These are phyloP conservation scores for Agaricus sinodeliciosus DNA, from an alignment of 768 basidiomycete species.

Conservation along the genomic window DNA sequence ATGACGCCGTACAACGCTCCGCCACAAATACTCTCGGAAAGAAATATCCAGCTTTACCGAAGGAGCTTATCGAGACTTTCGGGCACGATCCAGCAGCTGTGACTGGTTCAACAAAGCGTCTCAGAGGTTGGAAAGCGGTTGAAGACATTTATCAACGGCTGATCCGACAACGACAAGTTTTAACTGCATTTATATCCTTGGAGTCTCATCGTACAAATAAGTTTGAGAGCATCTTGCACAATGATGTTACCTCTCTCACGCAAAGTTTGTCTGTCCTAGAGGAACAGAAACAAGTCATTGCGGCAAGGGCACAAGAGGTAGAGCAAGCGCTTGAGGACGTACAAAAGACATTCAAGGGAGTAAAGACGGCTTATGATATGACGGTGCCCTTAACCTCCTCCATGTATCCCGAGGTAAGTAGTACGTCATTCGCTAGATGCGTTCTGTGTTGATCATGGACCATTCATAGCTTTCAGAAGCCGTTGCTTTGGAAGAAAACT, in stretches of 20 bases:
- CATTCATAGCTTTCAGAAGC: constrained; percentile 56
- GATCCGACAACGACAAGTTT: constrained; percentile 49
- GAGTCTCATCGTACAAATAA: constrained; percentile 16
- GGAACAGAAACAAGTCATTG: constrained; percentile 36
- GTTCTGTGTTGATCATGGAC: not conserved
- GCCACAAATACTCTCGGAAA: constrained; percentile 43
- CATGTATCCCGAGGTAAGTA: constrained; percentile 66
- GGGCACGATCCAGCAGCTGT: constrained; percentile 76
- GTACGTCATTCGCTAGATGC: not conserved
- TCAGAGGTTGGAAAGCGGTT: constrained; percentile 63
- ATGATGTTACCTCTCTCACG: constrained; percentile 45
- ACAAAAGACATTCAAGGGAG: constrained; percentile 44
- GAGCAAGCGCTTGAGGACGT: constrained; percentile 43
- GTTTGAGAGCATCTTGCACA: constrained; percentile 41
- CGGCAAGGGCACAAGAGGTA: constrained; percentile 41
- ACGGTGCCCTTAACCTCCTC: constrained; percentile 64
- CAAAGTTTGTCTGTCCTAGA: constrained; percentile 46
- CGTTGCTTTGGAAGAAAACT: constrained; percentile 68
- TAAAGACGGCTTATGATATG: constrained; percentile 61
- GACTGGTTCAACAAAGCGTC: constrained; percentile 54
- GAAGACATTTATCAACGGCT: constrained; percentile 70
- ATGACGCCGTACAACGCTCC: constrained; percentile 51
- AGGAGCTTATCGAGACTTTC: constrained; percentile 67
- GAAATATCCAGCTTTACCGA: constrained; percentile 44
- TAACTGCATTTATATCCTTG: constrained; percentile 37